phyloP scores from a whole-genome alignment of 179 eudicot species.

The Patellifolia procumbens region DNA sequence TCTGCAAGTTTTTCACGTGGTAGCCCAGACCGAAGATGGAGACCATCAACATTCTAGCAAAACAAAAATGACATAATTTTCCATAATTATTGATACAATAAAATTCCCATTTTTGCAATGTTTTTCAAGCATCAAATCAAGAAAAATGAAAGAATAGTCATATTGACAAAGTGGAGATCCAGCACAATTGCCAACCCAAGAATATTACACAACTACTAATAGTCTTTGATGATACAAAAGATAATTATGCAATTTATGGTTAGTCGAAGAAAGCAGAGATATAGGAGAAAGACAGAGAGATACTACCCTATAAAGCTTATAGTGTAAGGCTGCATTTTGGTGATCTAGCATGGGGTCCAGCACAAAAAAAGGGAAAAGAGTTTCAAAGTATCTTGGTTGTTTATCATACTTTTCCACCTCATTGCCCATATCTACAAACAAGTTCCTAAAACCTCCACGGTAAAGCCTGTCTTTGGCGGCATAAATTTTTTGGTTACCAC shows the following conservation, averaged over 20 bases:
- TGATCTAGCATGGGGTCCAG: not conserved
- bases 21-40: slow-evolving; percentile 95
- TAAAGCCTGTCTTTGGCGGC: not conserved
- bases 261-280: not conserved
- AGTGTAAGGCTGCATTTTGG: not conserved
- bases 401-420: not conserved
- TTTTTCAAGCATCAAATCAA: not conserved
- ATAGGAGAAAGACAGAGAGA: not conserved
- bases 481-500: too few relatives aligned
- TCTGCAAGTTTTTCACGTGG: slow-evolving; percentile 90
- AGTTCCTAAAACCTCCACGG: not conserved
- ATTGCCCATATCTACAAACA: not conserved
- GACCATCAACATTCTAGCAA: slow-evolving; percentile 88
- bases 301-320: not conserved
- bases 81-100: not conserved
- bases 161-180: not conserved
- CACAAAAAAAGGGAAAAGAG: slow-evolving; percentile 3
- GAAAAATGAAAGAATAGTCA: not conserved
- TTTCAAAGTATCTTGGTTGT: not conserved
- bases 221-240: not conserved
- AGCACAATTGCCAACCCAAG: not conserved
- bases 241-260: not conserved
- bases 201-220: not conserved
- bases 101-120: not conserved
- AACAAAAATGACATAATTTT: slow-evolving; percentile 19